Evolutionary conservation across 352 stramenopile genomes (phyloP), one percentile per base, ranked within the genome.

Genomic region (Phytophthora citricola): DNA sequence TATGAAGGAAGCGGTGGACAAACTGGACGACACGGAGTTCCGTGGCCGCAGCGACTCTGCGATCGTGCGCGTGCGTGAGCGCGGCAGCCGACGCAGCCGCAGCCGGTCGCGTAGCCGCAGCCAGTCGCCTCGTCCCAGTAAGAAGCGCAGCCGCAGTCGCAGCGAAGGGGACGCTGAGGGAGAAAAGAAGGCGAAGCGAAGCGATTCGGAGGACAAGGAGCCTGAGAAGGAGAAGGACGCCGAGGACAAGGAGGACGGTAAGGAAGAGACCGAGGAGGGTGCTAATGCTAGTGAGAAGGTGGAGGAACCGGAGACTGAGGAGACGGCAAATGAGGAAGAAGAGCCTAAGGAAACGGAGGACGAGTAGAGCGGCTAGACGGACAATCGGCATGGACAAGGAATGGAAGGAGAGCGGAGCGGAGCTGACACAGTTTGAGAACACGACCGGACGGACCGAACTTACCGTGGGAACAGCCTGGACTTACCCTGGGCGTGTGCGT

Each of bases 11-110:
- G 85, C 81, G 1, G 69, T 95, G 24, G 65, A 79, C 39, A 91
- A 90, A 50, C 50, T 95, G 15, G 77, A 92, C 49, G 81, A 89
- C 55, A 68, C 73, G 34, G 79, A 90, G 41, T 83, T 92, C 63
- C 69, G 74, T 17, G 78, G 74, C 45, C 77, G 79, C 24, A 81
- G 66, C 9, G 81, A 87, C 11, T 14, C 31, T 14, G 8, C 31
- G 36, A 71, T 81, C 27, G 58, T 78, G 24, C 81, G 71, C 66
- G 82, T 92, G 27, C 79, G 81, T 15, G 79, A 91, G 20, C 78
- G 75, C 26, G 58, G 45, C 3, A 49, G 61, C 20, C 81, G 73
- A 17, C 66, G 64, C 9, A 87, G 77, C 36, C 58, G 71, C 4
- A 85, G 80, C 45, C 66, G 58, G 9, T 87, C 76, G 45, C 58